These are phyloP conservation scores for Anthostomella pinea DNA, from an alignment of 2,329 filamentous ascomycete genomes.

Conservation along the genomic window DNA sequence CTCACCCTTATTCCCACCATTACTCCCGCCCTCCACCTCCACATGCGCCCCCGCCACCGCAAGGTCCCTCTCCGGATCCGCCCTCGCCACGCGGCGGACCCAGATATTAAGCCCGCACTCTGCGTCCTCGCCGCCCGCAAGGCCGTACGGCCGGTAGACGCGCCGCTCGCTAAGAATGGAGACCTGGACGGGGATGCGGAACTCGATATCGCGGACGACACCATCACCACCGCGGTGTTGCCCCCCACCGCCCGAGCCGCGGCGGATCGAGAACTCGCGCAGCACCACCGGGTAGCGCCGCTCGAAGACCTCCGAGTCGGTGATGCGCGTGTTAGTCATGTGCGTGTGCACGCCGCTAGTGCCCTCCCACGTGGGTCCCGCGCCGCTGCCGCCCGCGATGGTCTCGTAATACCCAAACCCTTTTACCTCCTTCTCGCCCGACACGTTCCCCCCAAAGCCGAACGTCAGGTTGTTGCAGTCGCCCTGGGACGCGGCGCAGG, in stretches of 20 bases:
- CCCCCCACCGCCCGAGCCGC: conserved; percentile 58
- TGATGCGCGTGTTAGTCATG: conserved; percentile 78
- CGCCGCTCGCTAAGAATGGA: conserved; percentile 71
- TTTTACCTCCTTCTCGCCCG: conserved; percentile 52
- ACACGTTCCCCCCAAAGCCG: conserved; percentile 65
- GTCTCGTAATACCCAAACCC: conserved; percentile 82
- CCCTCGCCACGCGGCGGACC: conserved; percentile 69
- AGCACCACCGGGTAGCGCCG: conserved; percentile 69
- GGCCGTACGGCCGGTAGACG: conserved; percentile 73
- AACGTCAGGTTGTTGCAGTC: conserved; percentile 79
- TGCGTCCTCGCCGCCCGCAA: conserved; percentile 79
- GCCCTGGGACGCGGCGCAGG: conserved; percentile 70
- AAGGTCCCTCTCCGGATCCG: conserved; percentile 42
- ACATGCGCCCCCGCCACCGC: conserved; percentile 16
- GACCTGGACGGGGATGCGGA: conserved; percentile 67
- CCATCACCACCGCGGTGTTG: conserved; percentile 66
- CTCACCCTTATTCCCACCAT: conserved; percentile 10
- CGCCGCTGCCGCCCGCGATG: conserved; percentile 70
- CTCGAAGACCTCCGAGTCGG: conserved; percentile 71
- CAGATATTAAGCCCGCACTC: conserved; percentile 81
- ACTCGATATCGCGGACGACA: conserved; percentile 70
- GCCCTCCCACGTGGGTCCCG: conserved; percentile 66
- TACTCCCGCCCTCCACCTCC: conserved; percentile 19
- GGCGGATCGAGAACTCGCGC: conserved; percentile 60
- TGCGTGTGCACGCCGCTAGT: conserved; percentile 69